Evolutionary conservation across 257 asterid genomes (phyloP).

Genomic region (Fraxinus pennsylvanica): DNA sequence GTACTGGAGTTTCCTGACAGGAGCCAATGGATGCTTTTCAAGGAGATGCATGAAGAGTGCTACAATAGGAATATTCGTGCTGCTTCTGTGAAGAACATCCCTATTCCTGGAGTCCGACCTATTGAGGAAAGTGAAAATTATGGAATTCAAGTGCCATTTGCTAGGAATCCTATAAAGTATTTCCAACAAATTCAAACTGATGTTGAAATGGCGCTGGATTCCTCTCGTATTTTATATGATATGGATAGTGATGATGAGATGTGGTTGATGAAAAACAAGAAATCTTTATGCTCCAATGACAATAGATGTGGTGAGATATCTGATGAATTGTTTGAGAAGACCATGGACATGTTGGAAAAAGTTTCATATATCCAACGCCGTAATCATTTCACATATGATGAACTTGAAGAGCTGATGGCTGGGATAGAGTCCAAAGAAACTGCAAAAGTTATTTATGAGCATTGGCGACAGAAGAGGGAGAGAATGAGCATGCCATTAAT

Average conservation of each 20-base stretch:
- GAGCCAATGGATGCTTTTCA: slow-evolving; percentile 87
- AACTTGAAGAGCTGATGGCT: slow-evolving; percentile 57
- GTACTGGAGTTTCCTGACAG: slow-evolving; percentile 87
- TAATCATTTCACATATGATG: slow-evolving; percentile 58
- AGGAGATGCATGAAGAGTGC: slow-evolving; percentile 96
- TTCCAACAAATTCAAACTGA: slow-evolving; percentile 77
- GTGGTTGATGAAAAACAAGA: slow-evolving; percentile 52
- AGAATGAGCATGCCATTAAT: slow-evolving; percentile 74
- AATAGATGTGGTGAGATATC: slow-evolving; percentile 48
- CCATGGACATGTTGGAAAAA: slow-evolving; percentile 72
- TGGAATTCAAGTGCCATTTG: slow-evolving; percentile 51
- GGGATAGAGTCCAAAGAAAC: slow-evolving; percentile 55
- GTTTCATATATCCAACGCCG: slow-evolving; percentile 65
- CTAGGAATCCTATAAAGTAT: slow-evolving; percentile 59
- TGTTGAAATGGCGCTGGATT: slow-evolving; percentile 89
- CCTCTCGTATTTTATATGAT: slow-evolving; percentile 70
- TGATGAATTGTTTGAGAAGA: slow-evolving; percentile 74
- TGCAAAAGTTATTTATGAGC: slow-evolving; percentile 57
- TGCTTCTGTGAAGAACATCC: slow-evolving; percentile 90
- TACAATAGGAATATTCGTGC: slow-evolving; percentile 89
- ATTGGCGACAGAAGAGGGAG: slow-evolving; percentile 82
- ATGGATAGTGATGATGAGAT: slow-evolving; percentile 94
- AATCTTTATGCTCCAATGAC: slow-evolving; percentile 23
- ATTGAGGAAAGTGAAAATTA: slow-evolving; percentile 63
- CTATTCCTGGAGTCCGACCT: slow-evolving; percentile 84